Evolutionary conservation across 2,329 filamentous ascomycete species (phyloP).

Genomic region (Graphiopsis chlorocephala): DNA sequence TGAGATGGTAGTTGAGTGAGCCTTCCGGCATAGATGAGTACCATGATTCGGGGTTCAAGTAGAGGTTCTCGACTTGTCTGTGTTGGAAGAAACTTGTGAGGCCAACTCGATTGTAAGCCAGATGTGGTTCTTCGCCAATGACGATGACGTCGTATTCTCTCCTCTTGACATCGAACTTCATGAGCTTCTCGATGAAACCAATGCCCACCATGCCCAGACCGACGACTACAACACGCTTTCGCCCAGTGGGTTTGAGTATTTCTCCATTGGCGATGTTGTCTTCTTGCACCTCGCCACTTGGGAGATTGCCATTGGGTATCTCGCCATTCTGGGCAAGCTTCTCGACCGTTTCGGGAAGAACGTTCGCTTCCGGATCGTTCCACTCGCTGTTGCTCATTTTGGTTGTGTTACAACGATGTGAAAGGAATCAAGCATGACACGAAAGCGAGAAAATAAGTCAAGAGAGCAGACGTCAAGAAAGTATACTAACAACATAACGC

Average conservation of each 20-base stretch:
- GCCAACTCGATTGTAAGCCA: constrained; percentile 89
- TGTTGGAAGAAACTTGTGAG: constrained; percentile 88
- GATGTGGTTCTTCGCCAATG: constrained; percentile 81
- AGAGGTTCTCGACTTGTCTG: constrained; percentile 79
- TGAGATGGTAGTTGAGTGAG: constrained; percentile 71
- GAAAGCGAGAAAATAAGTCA: not conserved
- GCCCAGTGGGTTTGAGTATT: constrained; percentile 36
- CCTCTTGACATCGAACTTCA: constrained; percentile 75
- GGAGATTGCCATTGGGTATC: not conserved
- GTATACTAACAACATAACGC: not conserved
- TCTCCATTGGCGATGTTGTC: constrained; percentile 19
- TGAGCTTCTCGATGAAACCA: constrained; percentile 70
- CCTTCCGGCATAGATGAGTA: constrained; percentile 66
- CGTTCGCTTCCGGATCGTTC: constrained; percentile 47
- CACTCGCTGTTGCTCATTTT: constrained; percentile 44
- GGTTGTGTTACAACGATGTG: not conserved
- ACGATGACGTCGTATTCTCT: constrained; percentile 79
- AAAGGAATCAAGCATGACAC: constrained; percentile 1
- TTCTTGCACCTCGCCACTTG: not conserved
- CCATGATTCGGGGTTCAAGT: constrained; percentile 81
- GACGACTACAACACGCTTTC: constrained; percentile 75
- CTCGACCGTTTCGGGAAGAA: constrained; percentile 44
- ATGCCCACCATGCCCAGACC: constrained; percentile 79
- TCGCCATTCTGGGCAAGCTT: constrained; percentile 31
- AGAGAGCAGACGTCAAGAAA: not conserved